Evolutionary conservation across 495 filamentous ascomycete genomes (phyloP).

Genomic region (Penicillium atrosanguineum): DNA sequence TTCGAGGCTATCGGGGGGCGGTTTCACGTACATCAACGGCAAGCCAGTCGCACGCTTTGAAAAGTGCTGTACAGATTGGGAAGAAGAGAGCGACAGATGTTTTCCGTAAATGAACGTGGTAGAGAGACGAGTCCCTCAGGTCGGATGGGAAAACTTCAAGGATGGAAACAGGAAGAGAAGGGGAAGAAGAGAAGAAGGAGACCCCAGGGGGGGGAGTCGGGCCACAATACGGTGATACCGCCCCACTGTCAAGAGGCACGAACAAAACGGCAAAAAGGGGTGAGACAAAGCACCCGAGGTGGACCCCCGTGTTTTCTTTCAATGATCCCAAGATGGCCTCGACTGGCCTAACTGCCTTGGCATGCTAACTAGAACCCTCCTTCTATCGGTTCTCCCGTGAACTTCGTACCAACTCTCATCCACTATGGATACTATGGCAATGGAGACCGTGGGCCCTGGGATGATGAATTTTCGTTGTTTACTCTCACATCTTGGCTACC

Average conservation of each 20-base stretch:
- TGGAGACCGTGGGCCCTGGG: slow-evolving; percentile 3
- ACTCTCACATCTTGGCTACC: not conserved
- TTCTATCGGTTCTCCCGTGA: not conserved
- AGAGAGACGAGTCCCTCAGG: slow-evolving; percentile 46
- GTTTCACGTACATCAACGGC: slow-evolving; percentile 35
- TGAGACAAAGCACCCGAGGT: not conserved
- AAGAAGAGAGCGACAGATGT: slow-evolving; percentile 29
- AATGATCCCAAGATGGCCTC: slow-evolving; percentile 1
- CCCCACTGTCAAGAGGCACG: not conserved
- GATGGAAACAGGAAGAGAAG: slow-evolving; percentile 17
- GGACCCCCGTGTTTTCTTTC: not conserved
- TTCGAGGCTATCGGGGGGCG: not conserved
- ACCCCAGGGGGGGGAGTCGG: slow-evolving; percentile 14
- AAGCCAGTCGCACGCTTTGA: slow-evolving; percentile 35
- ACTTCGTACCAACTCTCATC: not conserved
- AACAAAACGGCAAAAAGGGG: not conserved
- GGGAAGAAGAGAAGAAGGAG: slow-evolving; percentile 6
- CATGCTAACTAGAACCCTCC: not conserved
- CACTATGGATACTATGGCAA: not conserved
- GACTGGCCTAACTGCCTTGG: slow-evolving; percentile 6
- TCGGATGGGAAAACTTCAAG: slow-evolving; percentile 42
- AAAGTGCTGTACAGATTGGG: slow-evolving; percentile 31
- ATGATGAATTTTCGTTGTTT: slow-evolving; percentile 5
- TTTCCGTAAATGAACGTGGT: slow-evolving; percentile 42
- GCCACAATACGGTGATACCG: not conserved